Evolutionary conservation across 164 flowering plant genomes (phyloP), one percentile per base, ranked within the genome.

Genomic region (Malania oleifera): DNA sequence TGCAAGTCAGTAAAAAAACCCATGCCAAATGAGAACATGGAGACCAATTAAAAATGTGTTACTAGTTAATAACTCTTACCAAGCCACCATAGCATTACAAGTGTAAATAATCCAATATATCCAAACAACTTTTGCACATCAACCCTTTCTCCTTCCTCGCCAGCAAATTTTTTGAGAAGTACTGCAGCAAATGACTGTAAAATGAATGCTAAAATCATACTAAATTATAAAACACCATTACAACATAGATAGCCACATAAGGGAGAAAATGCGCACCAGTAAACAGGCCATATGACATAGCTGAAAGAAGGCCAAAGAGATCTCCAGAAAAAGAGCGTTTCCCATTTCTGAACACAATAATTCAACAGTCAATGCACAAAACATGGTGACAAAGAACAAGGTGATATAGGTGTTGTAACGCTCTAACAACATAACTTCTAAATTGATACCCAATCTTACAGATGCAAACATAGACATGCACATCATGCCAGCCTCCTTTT

Each of bases 41-140:
- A 40, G 43, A 23, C 9, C 17, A 58, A 2, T 3, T 22, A 25
- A 56, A 39, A 14, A 25, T 31, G 11, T 8, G 14, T 46, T 17
- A 13, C 20, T 25, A 14, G 26, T 20, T 19, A 17, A 39, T 41
- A 59, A 45, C 40, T 56, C 86, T 79, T 86, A 95, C 99, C 91
- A 46, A 95, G 88, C 99, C 99, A 95, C 99, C 99, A 95, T 27
- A 95, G 82, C 6, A 92, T 78, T 23, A 89, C 85, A 46, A 95
- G 86, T 31, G 96, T 91, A 67, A 89, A 91, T 39, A 95, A 67
- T 63, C 99, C 99, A 68, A 95, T 81, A 53, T 95, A 95, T 48
- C 99, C 99, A 68, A 91, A 95, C 63, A 95, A 68, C 77, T 95
- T 95, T 66, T 91, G 96, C 57, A 95, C 85, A 61, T 95, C 99